phyloP scores from a whole-genome alignment of 1,284 basidiomycete species.

The Vanrija pseudolonga region DNA sequence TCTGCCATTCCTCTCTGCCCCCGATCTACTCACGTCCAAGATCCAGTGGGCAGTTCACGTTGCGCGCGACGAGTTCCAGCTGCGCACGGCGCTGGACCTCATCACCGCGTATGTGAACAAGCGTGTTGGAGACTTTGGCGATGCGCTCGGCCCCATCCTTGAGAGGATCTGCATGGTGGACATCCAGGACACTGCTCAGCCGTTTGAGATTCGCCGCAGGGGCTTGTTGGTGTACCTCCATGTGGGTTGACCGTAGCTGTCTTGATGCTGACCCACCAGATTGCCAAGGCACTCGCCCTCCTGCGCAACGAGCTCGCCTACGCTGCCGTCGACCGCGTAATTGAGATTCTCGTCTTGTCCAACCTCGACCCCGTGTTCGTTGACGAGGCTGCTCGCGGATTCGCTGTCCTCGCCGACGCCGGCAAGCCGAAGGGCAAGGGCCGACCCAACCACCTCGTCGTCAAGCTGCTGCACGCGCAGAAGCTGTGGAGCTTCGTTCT shows the following conservation, averaged over 20 bases:
- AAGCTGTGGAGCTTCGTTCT: conserved; percentile 72
- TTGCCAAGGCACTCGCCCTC: conserved; percentile 72
- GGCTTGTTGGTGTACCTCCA: conserved; percentile 27
- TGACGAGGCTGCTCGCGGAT: conserved; percentile 60
- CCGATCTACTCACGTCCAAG: conserved; percentile 56
- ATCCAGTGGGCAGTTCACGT: conserved; percentile 59
- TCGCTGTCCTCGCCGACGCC: conserved; percentile 61
- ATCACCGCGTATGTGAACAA: conserved; percentile 74
- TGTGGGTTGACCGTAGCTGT: conserved; percentile 11
- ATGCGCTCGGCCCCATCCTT: conserved; percentile 51
- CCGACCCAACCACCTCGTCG: conserved; percentile 58
- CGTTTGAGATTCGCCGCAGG: conserved; percentile 19
- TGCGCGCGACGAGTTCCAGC: conserved; percentile 58
- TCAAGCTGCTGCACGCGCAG: conserved; percentile 77
- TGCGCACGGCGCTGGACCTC: conserved; percentile 59
- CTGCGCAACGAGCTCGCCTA: conserved; percentile 62
- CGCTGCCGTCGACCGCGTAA: conserved; percentile 61
- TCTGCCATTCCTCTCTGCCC: conserved; percentile 14
- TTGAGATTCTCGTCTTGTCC: conserved; percentile 64
- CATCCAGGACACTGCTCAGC: conserved; percentile 29
- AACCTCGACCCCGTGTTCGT: conserved; percentile 38
- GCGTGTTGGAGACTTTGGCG: conserved; percentile 55
- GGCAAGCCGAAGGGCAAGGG: conserved; percentile 60
- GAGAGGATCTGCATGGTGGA: conserved; percentile 52
- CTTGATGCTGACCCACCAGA: conserved; percentile 50